Evolutionary conservation across 2,329 filamentous ascomycete species (phyloP).

Genomic region (Pseudogymnoascus sp.): DNA sequence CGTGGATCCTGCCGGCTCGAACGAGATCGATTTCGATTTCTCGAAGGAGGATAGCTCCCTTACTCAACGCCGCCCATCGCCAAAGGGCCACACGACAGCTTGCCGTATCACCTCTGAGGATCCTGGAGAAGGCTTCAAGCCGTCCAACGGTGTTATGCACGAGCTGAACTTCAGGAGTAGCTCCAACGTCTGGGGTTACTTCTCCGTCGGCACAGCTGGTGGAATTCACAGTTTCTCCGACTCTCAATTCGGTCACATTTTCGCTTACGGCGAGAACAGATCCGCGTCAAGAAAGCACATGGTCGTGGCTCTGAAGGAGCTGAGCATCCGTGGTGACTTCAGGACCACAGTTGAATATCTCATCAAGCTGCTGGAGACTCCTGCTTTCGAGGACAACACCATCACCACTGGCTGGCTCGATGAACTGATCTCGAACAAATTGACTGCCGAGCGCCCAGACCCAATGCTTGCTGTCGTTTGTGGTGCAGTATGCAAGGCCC

Average conservation of each 20-base stretch:
- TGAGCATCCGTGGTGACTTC: conserved; percentile 99
- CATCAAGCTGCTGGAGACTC: conserved; percentile 96
- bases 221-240: conserved; percentile 99
- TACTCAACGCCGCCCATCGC: conserved; percentile 81
- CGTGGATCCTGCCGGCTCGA: conserved; percentile 79
- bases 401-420: conserved; percentile 99
- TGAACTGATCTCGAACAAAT: conserved; percentile 94
- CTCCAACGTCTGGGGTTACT: conserved; percentile 99
- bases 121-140: conserved; percentile 98
- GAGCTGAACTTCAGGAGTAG: conserved; percentile 98
- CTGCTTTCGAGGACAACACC: conserved; percentile 97
- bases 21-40: conserved; percentile 95
- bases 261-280: conserved; percentile 96
- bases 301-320: conserved; percentile 95
- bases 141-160: conserved; percentile 97
- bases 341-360: conserved; percentile 97
- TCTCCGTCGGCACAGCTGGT: conserved; percentile 93
- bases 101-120: conserved; percentile 99
- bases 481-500: conserved; percentile 90
- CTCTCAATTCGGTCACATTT: conserved; percentile 98
- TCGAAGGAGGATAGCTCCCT: conserved; percentile 75
- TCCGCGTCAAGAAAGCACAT: conserved; percentile 97
- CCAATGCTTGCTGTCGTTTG: conserved; percentile 90
- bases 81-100: conserved; percentile 95
- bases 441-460: conserved; percentile 93